phyloP scores from a whole-genome alignment of 2,329 filamentous ascomycete species.

The Aureobasidium namibiae region DNA sequence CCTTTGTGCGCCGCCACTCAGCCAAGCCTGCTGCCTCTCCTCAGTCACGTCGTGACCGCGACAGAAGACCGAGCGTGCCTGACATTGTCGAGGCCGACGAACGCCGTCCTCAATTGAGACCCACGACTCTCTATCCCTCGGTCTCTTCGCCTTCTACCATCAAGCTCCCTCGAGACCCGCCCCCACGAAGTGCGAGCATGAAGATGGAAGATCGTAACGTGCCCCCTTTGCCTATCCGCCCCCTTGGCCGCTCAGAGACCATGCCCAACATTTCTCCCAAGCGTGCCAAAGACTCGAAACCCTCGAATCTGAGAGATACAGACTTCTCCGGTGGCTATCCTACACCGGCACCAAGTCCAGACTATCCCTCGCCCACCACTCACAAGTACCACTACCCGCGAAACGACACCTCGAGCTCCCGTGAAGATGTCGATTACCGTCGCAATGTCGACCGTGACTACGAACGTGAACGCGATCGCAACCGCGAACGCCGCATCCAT shows the following conservation, averaged over 20 bases:
- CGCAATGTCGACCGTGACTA: constrained; percentile 5
- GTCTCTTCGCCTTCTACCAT: constrained; percentile 26
- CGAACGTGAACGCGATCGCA: constrained; percentile 4
- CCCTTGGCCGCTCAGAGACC: constrained; percentile 31
- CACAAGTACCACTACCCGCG: constrained; percentile 19
- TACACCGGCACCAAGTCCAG: constrained; percentile 23
- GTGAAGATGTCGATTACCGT: constrained; percentile 23
- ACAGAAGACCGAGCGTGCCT: constrained; percentile 7
- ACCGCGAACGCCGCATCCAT: constrained; percentile 7
- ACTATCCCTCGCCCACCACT: constrained; percentile 14
- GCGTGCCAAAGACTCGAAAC: constrained; percentile 12
- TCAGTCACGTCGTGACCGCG: constrained; percentile 16
- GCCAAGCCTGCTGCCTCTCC: constrained; percentile 19
- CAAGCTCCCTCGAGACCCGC: constrained; percentile 15
- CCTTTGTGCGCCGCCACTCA: constrained; percentile 20
- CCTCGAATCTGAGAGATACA: constrained; percentile 20
- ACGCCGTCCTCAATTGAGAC: constrained; percentile 14
- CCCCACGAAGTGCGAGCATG: constrained; percentile 22
- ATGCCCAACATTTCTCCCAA: constrained; percentile 26
- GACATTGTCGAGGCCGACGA: neutral
- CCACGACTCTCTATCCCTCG: constrained; percentile 32
- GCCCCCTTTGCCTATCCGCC: constrained; percentile 25
- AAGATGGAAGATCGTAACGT: constrained; percentile 23
- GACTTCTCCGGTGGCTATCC: constrained; percentile 21
- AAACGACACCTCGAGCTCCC: constrained; percentile 18